phyloP scores from a whole-genome alignment of 305 asterid species.

The Fraxinus greggii region DNA sequence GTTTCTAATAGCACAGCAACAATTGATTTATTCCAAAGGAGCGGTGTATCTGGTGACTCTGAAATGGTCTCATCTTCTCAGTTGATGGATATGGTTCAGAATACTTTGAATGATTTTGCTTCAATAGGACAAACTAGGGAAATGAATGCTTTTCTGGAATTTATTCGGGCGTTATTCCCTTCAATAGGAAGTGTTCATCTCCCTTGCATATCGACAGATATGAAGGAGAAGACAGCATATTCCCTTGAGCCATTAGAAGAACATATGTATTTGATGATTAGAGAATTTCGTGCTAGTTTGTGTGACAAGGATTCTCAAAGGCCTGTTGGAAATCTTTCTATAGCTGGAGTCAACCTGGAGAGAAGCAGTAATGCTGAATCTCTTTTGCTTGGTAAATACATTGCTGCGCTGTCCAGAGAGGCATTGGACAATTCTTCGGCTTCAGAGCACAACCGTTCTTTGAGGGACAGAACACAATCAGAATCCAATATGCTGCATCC shows the following conservation, averaged over 20 bases:
- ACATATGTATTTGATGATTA: slow-evolving; percentile 49
- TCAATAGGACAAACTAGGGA: slow-evolving; percentile 58
- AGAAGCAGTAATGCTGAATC: slow-evolving; percentile 36
- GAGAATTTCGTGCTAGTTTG: slow-evolving; percentile 35
- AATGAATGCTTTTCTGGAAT: slow-evolving; percentile 59
- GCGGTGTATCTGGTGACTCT: slow-evolving; percentile 32
- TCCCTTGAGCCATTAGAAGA: slow-evolving; percentile 68
- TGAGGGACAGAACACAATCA: slow-evolving; percentile 35
- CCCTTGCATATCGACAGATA: slow-evolving; percentile 39
- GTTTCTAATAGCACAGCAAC: slow-evolving; percentile 34
- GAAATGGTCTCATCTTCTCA: slow-evolving; percentile 40
- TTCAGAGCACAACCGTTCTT: slow-evolving; percentile 42
- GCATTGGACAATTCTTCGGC: slow-evolving; percentile 53
- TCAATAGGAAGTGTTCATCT: slow-evolving; percentile 48
- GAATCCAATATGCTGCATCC: slow-evolving; percentile 32
- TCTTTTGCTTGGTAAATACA: slow-evolving; percentile 76
- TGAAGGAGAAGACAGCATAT: slow-evolving; percentile 31
- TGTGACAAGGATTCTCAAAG: slow-evolving; percentile 28
- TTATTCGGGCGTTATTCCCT: slow-evolving; percentile 57
- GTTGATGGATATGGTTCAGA: slow-evolving; percentile 57
- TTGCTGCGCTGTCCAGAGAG: slow-evolving; percentile 70
- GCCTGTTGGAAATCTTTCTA: slow-evolving; percentile 28
- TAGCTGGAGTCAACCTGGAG: slow-evolving; percentile 32
- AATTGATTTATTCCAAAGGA: slow-evolving; percentile 30
- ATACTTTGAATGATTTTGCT: slow-evolving; percentile 65